Evolutionary conservation across 768 basidiomycete species (phyloP), one percentile per base, ranked within the genome.

Genomic region (Mycena vitilis): DNA sequence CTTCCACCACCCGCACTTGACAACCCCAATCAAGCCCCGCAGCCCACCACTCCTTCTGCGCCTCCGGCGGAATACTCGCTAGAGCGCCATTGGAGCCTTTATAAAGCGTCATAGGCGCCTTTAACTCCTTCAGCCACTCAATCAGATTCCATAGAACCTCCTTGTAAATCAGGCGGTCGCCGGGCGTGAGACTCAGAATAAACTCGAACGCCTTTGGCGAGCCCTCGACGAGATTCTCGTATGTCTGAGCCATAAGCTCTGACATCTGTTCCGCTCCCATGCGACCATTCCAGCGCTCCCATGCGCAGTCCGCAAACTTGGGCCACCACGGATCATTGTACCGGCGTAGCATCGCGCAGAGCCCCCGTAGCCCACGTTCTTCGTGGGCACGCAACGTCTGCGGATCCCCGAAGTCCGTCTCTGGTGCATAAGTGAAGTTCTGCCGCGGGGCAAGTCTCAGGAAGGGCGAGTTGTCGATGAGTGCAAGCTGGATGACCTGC

Each of bases 231-330:
- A 60, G 20, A 60, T 60, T 60, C 36, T 60, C 59, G 23, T 60
- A 60, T 18, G 38, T 13, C 36, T n/a, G n/a, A n/a, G 45, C 59
- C 59, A 60, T 60, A 34, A 60, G 59, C 36, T 60, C 59, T n/a
- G 59, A 60, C 47, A 60, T 49, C 22, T 60, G 47, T 36, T 60
- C 59, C 45, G 47, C 47, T 13, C 47, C 34, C 34, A 49, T 48
- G 47, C 59, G 59, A 36, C 59, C 59, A 47, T 48, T 60, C 59
- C 59, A 60, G 20, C 47, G 59, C 47, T 60, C 59, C 59, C 59
- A 60, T 1, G 23, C 18, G 36, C 34, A 48, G 16, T 48, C 59
- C 4, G 47, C 59, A 37, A 60, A 60, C 59, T 60, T 60, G 2
- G 47, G 34, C 59, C 47, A 49, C 59, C 59, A 60, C n/a, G 45